These are phyloP conservation scores for Calonectria pseudoreteaudii DNA, from an alignment of 2,329 filamentous ascomycete species.

Conservation along the genomic window DNA sequence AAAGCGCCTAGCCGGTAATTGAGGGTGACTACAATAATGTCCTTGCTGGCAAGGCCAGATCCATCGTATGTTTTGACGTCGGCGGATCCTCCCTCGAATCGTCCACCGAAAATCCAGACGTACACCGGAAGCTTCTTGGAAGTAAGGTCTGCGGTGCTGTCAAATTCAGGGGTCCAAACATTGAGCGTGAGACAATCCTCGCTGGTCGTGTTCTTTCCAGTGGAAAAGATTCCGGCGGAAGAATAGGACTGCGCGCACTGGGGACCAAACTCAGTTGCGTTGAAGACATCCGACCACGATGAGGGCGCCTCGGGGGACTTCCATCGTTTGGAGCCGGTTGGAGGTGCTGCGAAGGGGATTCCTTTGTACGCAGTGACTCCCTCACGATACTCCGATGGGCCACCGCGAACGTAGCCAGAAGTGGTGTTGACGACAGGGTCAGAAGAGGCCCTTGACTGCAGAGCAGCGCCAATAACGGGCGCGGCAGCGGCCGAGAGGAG, in stretches of 20 bases:
- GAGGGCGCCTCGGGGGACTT: neutral
- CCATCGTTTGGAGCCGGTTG: neutral
- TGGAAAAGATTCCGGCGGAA: conserved; percentile 4
- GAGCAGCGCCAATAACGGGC: neutral
- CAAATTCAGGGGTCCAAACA: conserved; percentile 9
- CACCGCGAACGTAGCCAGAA: neutral
- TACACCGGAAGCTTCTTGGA: neutral
- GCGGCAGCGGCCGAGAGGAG: neutral
- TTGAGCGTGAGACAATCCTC: conserved; percentile 19
- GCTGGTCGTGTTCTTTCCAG: neutral
- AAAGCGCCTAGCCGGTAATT: conserved; percentile 15
- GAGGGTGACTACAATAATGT: conserved; percentile 9
- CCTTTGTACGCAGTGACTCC: neutral
- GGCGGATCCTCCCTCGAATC: conserved; percentile 6
- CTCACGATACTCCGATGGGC: neutral
- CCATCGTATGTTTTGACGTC: conserved; percentile 16
- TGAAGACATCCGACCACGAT: neutral
- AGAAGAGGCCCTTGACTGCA: neutral
- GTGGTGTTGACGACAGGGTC: neutral
- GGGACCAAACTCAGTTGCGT: neutral
- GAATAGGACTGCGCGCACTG: neutral
- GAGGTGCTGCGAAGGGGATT: neutral
- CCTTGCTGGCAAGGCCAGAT: conserved; percentile 4
- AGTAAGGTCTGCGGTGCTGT: neutral
- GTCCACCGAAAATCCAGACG: conserved; percentile 21